Base-by-base conservation (phyloP, 2,329 filamentous ascomycete genomes). In the Thelonectria discophora region DNA sequence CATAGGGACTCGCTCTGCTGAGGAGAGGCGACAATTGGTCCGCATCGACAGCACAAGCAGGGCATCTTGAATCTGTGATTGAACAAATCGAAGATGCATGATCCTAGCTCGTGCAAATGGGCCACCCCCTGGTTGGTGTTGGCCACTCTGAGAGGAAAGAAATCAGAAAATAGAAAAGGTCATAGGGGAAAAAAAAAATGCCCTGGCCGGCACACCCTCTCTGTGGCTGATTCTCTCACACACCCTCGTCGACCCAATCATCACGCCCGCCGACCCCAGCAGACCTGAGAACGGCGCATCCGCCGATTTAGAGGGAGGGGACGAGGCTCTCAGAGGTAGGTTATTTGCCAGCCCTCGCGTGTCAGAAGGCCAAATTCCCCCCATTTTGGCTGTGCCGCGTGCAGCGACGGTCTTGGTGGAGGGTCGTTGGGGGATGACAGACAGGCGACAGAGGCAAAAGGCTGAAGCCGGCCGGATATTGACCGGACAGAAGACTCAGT, bases 71-170 rank as follows among this genome's bases (percentile, higher is more conserved):
- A 67, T 68, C 60, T 66, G 60, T 69, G 68, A 72, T 71, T 72
- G 71, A 72, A 65, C 60, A 65, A 61, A 62, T 58, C 43, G 57
- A 58, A 68, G 64, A 72, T 66, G 66, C 69, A 66, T 69, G 65
- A 72, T 73, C 70, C 71, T 59, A 54, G 71, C 50, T 60, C 62
- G 52, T 60, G 59, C 54, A 60, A 68, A 64, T 53, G 60, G 51
- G 39, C n/a, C 39, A 55, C 43, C 53, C 63, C 66, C 64, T 69
- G 65, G 56, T 54, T n/a, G n/a, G n/a, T 48, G 54, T 50, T 49
- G 54, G 49, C 52, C 49, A 59, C 48, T 58, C 49, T 52, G 6
- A 34, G 8, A 34, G 32, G 8, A 11, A 48, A n/a, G n/a, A n/a
- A n/a, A n/a, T n/a, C n/a, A 55, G 45, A 46, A 58, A 18, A 58